These are phyloP conservation scores for Alternaria gaisen DNA, from an alignment of 2,329 filamentous ascomycete genomes.

Conservation along the genomic window DNA sequence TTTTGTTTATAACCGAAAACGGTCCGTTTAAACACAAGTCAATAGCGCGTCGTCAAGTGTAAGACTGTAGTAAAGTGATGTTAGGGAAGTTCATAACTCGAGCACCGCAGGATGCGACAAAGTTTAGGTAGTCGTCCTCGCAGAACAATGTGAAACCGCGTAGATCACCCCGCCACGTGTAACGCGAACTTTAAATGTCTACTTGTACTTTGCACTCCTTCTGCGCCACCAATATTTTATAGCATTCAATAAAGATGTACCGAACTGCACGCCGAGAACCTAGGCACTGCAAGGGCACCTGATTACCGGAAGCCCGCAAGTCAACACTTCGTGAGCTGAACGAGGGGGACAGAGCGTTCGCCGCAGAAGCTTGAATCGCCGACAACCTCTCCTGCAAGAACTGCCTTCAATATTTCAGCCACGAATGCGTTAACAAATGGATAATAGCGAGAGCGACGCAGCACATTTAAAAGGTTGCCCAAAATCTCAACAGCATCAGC, in stretches of 20 bases:
- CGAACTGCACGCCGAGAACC: background rate
- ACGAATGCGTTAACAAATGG: background rate
- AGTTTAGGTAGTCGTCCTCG: background rate
- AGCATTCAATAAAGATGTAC: background rate
- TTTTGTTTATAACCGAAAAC: background rate
- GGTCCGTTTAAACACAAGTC: background rate
- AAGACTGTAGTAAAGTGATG: background rate
- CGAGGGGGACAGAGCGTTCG: too few relatives aligned
- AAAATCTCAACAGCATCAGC: background rate
- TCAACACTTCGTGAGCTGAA: too few relatives aligned
- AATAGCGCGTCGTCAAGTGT: background rate
- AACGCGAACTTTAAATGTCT: background rate
- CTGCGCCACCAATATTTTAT: background rate
- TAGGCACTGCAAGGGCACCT: background rate
- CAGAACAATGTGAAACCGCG: background rate
- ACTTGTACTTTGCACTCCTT: background rate
- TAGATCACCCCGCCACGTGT: too few relatives aligned
- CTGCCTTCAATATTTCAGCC: background rate
- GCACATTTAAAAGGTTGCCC: background rate
- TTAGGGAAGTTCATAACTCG: background rate
- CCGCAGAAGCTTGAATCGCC: background rate
- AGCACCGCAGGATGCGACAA: background rate
- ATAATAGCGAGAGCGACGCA: background rate
- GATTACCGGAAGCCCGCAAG: too few relatives aligned
- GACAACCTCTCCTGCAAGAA: background rate